Conservation (phyloP, 768 basidiomycete species). For the Rhodocollybia butyracea region DNA sequence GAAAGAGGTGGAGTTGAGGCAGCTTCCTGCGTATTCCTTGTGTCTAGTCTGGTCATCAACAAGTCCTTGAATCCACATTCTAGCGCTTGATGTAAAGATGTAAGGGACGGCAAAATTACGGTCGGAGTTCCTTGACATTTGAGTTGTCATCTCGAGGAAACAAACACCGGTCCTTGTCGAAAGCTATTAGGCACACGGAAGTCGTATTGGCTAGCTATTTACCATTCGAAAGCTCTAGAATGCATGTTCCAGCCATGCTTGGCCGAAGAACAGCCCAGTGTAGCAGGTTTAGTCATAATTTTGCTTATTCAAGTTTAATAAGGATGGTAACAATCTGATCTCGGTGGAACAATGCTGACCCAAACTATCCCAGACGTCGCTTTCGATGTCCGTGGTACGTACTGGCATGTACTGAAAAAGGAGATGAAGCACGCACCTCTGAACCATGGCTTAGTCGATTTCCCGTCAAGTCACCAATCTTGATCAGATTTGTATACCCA, state of each 20-base stretch:
- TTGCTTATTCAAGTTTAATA: not conserved
- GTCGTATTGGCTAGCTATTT: not conserved
- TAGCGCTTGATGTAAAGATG: too few species aligned
- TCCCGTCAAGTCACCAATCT: too few species aligned
- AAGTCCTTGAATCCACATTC: too few species aligned
- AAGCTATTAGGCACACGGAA: constrained; percentile 76
- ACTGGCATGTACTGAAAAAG: too few species aligned
- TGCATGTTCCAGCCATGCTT: constrained; percentile 99
- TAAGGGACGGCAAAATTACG: constrained; percentile 5
- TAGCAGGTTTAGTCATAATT: constrained; percentile 65
- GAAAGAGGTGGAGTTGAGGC: too few species aligned
- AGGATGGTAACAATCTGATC: not conserved
- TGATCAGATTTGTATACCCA: too few species aligned
- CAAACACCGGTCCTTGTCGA: constrained; percentile 96
- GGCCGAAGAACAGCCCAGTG: constrained; percentile 95
- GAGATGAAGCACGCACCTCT: too few species aligned
- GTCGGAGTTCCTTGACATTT: constrained; percentile 89
- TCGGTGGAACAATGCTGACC: constrained; percentile 83
- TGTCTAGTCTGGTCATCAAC: too few species aligned
- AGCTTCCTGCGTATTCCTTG: too few species aligned
- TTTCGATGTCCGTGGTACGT: constrained; percentile 87
- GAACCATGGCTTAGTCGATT: too few species aligned
- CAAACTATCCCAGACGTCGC: constrained; percentile 91
- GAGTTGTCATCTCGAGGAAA: constrained; percentile 89
- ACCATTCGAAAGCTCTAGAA: constrained; percentile 96